phyloP scores from a whole-genome alignment of 805 yeast genomes.

The Candida coquimbonensis region DNA sequence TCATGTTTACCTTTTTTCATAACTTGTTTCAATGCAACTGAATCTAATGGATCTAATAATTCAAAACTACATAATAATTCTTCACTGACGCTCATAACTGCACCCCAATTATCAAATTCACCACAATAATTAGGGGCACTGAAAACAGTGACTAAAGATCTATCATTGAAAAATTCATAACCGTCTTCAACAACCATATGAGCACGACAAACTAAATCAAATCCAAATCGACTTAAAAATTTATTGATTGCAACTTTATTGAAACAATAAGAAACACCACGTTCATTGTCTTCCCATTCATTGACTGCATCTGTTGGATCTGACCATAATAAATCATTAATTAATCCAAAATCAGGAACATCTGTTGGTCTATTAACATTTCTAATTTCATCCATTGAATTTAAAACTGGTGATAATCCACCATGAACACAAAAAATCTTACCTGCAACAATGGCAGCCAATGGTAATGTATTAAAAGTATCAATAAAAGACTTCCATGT shows the following conservation, averaged over 20 bases:
- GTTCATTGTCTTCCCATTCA: slow-evolving; percentile 98
- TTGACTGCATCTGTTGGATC: slow-evolving; percentile 98
- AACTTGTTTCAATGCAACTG: slow-evolving; percentile 87
- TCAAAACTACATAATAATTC: slow-evolving; percentile 91
- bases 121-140: slow-evolving; percentile 91
- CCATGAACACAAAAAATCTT: slow-evolving; percentile 99
- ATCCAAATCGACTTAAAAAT: slow-evolving; percentile 92
- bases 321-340: slow-evolving; percentile 95
- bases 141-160: slow-evolving; percentile 91
- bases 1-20: slow-evolving; percentile 93
- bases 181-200: slow-evolving; percentile 99
- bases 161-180: slow-evolving; percentile 91
- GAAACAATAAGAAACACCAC: slow-evolving; percentile 97
- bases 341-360: slow-evolving; percentile 94
- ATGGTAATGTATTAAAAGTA: slow-evolving; percentile 96
- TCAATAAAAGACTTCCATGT: slow-evolving; percentile 98
- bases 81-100: slow-evolving; percentile 94
- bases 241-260: slow-evolving; percentile 97
- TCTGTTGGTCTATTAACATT: slow-evolving; percentile 99
- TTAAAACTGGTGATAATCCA: slow-evolving; percentile 93
- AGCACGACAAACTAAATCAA: slow-evolving; percentile 96
- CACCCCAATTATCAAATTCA: slow-evolving; percentile 81
- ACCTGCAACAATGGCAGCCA: slow-evolving; percentile 97
- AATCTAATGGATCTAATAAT: slow-evolving; percentile 86
- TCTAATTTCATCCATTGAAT: slow-evolving; percentile 97